These are phyloP conservation scores for Diophrys appendiculata DNA, from an alignment of 73 alveolate genomes.

Conservation along the genomic window DNA sequence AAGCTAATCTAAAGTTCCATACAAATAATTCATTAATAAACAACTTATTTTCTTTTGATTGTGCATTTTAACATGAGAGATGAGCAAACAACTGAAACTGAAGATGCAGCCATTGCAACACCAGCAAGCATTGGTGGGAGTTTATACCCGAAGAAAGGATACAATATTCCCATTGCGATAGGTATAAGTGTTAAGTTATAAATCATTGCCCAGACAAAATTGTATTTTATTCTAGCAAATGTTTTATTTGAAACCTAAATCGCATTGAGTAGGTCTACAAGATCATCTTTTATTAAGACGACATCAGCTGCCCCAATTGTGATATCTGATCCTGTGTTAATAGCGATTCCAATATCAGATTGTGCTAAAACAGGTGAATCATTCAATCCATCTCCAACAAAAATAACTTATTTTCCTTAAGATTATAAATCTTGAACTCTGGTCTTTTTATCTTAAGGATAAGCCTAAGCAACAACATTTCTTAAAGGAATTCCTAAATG, in stretches of 20 bases:
- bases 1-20: too few relatives aligned
- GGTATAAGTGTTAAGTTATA: constrained; percentile 73
- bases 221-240: constrained; percentile 61
- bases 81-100: constrained; percentile 62
- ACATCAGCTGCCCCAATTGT: constrained; percentile 76
- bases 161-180: constrained; percentile 70
- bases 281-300: constrained; percentile 60
- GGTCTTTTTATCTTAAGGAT: constrained; percentile 63
- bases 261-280: constrained; percentile 52
- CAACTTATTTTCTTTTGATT: not conserved
- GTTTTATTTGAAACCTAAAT: constrained; percentile 40
- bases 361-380: constrained; percentile 91
- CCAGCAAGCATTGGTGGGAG: constrained; percentile 68
- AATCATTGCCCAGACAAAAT: constrained; percentile 76
- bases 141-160: constrained; percentile 33
- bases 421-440: constrained; percentile 18
- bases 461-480: constrained; percentile 71
- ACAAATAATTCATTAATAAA: not conserved
- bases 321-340: constrained; percentile 84
- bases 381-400: constrained; percentile 96
- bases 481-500: constrained; percentile 58
- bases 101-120: constrained; percentile 70
- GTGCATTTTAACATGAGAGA: constrained; percentile 55
- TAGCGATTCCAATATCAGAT: constrained; percentile 94
- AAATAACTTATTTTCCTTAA: constrained; percentile 68